Conservation (phyloP, 306 rosid genomes). For the Castanopsis chinensis region DNA sequence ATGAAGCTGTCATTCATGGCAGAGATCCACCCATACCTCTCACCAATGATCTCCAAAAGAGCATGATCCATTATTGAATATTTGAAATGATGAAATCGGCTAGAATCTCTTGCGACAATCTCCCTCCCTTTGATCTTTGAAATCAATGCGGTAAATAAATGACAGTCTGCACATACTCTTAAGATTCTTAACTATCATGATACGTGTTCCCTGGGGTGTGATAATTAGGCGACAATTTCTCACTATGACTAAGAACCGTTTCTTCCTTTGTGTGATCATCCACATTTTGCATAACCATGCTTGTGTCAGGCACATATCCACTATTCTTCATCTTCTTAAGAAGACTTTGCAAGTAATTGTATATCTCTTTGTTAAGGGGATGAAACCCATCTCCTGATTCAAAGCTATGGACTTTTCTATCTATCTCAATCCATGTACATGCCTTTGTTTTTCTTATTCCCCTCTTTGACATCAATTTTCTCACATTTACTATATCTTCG, state of each 20-base stretch:
- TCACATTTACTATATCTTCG: slow-evolving; percentile 23
- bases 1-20: background rate
- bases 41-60: slow-evolving; percentile 29
- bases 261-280: slow-evolving; percentile 18
- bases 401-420: slow-evolving; percentile 24
- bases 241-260: slow-evolving; percentile 22
- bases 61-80: slow-evolving; percentile 21
- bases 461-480: slow-evolving; percentile 18
- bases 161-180: slow-evolving; percentile 23
- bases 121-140: slow-evolving; percentile 27
- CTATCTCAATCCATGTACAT: slow-evolving; percentile 32
- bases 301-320: slow-evolving; percentile 31
- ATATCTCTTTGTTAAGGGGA: slow-evolving; percentile 21
- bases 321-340: slow-evolving; percentile 12
- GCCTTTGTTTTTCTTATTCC: slow-evolving; percentile 29
- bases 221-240: slow-evolving; percentile 26
- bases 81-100: slow-evolving; percentile 21
- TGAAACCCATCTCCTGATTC: slow-evolving; percentile 29
- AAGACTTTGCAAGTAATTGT: slow-evolving; percentile 7
- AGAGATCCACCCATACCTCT: background rate
- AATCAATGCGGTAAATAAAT: slow-evolving; percentile 7
- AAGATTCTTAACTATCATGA: slow-evolving; percentile 23
- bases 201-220: slow-evolving; percentile 3
- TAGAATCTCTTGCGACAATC: slow-evolving; percentile 27
- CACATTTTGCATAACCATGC: slow-evolving; percentile 30